Base-by-base conservation (phyloP, 108 stramenopile genomes). In the Cyclostephanos tholiformis region DNA sequence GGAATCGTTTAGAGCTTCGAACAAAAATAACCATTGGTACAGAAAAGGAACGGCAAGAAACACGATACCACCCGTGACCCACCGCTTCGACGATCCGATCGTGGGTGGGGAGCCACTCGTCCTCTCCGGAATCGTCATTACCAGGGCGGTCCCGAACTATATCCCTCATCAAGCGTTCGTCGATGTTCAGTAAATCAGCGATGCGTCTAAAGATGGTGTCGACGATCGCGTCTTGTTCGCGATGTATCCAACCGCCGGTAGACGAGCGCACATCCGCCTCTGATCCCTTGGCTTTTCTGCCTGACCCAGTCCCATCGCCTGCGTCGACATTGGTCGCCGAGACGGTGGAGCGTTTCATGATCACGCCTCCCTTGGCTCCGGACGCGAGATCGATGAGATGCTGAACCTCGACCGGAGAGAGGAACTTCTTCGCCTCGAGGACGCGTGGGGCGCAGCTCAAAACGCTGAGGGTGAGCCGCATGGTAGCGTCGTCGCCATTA, bases 21-120 rank as follows among this genome's bases (percentile, higher is more conserved):
- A 32, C 2, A n/a, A n/a, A n/a, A n/a, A n/a, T n/a, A n/a, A n/a
- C n/a, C n/a, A n/a, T n/a, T 32, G 4, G 32, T 32, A 32, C 32
- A 32, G 32, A n/a, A n/a, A n/a, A n/a, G n/a, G n/a, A n/a, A 32
- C 32, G 32, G 4, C 32, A 4, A 32, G 32, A 32, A 32, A 32
- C 4, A 32, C 2, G 32, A 32, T 4, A 32, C 32, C 32, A 32
- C 32, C 2, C 32, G 32, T 32, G 41, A 41, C 41, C 41, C 9
- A 41, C 60, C 5, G 91, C 86, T 80, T 97, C 97, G 22, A 92
- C 90, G 41, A 93, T 90, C 32, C 89, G 88, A 56, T 94, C 87
- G 38, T 92, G 82, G 44, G 83, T 79, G 2, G 86, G 84, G 43
- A 69, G 75, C 38, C 76, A 66, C 17, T 77, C 80, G 20, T 82